These are phyloP conservation scores for Huntiella decipiens DNA, from an alignment of 2,329 filamentous ascomycete species.

Conservation along the genomic window DNA sequence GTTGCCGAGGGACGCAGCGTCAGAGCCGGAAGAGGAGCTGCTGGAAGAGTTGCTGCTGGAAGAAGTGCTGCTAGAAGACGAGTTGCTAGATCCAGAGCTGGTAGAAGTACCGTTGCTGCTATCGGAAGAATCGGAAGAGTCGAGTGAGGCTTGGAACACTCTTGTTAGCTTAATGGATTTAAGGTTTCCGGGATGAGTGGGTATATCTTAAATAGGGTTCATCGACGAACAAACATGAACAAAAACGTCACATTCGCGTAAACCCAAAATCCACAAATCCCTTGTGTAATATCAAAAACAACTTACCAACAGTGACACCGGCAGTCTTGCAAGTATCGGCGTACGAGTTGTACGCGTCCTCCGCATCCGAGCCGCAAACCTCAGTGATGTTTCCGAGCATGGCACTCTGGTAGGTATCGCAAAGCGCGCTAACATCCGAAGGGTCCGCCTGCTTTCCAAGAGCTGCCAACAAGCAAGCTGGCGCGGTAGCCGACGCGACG, in stretches of 20 bases:
- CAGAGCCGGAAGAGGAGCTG: not conserved
- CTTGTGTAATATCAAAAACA: not conserved
- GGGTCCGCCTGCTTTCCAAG: constrained; percentile 11
- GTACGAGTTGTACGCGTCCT: constrained; percentile 10
- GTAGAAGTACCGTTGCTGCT: constrained; percentile 1
- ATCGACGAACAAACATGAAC: too few relatives aligned
- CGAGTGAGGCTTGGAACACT: not conserved
- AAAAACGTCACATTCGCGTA: too few relatives aligned
- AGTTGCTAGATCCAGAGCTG: not conserved
- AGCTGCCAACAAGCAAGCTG: constrained; percentile 13
- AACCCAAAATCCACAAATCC: too few relatives aligned
- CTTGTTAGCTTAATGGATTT: not conserved
- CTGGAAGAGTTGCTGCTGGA: constrained; percentile 2
- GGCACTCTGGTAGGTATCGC: constrained; percentile 10
- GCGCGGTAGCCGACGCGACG: constrained; percentile 1
- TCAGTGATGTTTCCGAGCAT: constrained; percentile 12
- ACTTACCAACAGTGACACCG: constrained; percentile 8
- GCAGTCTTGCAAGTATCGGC: constrained; percentile 8
- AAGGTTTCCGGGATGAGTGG: not conserved
- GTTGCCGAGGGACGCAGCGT: not conserved
- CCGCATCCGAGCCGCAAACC: constrained; percentile 5
- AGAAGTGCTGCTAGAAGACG: not conserved
- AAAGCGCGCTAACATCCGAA: constrained; percentile 8
- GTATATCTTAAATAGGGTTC: too few relatives aligned
- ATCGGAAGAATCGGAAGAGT: not conserved